A percentile compares a stretch with the other conserved stretches of the same genome.
These are phyloP conservation scores for Botrytis porri DNA, from an alignment of 2,329 filamentous ascomycete species.

Conservation along the genomic window DNA sequence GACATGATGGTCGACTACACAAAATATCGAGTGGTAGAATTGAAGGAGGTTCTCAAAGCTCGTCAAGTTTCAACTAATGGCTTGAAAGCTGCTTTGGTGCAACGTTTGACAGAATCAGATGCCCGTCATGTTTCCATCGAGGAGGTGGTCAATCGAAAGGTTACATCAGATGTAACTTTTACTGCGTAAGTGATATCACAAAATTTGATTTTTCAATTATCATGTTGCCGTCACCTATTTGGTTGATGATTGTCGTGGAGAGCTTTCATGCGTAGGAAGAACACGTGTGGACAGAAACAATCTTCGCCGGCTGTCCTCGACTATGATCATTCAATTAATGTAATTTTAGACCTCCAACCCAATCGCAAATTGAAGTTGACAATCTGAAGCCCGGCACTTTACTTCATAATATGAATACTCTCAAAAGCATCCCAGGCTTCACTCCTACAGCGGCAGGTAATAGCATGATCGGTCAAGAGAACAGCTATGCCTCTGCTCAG, in stretches of 20 bases:
- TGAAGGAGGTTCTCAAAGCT: background rate
- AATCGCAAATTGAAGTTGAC: background rate
- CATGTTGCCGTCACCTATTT: background rate
- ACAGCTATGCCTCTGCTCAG: background rate
- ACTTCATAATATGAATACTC: background rate
- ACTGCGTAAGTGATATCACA: background rate
- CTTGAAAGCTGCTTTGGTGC: background rate
- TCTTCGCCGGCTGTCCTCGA: background rate
- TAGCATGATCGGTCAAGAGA: background rate
- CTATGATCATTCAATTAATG: background rate
- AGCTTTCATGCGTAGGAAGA: background rate
- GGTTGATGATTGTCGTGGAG: background rate
- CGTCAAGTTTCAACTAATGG: background rate
- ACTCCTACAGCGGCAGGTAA: background rate
- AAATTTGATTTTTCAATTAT: background rate
- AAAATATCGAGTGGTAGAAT: background rate
- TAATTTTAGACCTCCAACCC: background rate
- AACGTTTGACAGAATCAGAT: constrained; percentile 11
- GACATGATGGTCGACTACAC: constrained; percentile 8
- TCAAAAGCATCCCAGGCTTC: background rate
- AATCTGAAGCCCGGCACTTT: background rate
- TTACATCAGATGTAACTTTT: background rate
- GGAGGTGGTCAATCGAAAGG: background rate
- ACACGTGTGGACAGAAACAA: background rate
- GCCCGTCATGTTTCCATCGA: background rate